Base-by-base conservation (phyloP, 768 basidiomycete genomes). In the Amanita muscaria region DNA sequence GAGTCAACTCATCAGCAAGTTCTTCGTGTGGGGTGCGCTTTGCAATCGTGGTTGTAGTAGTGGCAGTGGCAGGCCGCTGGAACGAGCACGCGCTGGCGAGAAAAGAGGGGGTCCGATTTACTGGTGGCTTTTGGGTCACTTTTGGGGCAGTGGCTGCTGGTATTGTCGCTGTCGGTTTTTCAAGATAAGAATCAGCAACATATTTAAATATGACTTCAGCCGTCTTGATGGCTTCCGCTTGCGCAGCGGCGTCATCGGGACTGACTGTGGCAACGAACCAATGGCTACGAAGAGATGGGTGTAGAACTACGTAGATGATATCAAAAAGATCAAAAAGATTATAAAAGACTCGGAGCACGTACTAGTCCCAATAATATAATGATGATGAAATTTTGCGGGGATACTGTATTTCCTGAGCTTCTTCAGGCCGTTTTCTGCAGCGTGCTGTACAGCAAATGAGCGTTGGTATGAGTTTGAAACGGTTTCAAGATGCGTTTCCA, bases 361-460 rank as follows among this genome's bases (percentile, higher is more conserved):
- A 66, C 59, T 37, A 5, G 59, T 64, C 30, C 51, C 59, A 34
- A 66, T 43, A 5, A 53, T 49, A 27, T 57, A 55, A 41, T 43
- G 59, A 14, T 63, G 62, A 49, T 55, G 51, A 12, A 42, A 40
- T 10, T 39, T 25, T 14, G 62, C 60, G 3, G 51, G 37, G 2
- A 9, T 40, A 15, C 47, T 50, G 47, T 65, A 64, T 18, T 58
- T 52, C 11, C 42, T 15, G 1, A 66, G 53, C 47, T 66, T 65
- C 9, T 31, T 14, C 21, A 62, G 55, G 12, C 56, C 61, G 1
- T 27, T 45, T 3, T 24, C 40, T 2, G 54, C 59, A 0, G 59
- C 61, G 11, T 43, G 16, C 19, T 46, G 54, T 11, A 64, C 33
- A 2, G 35, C 27, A 14, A 42, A 36, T 10, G 50, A 39, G n/a